Evolutionary conservation across 257 asterid genomes (phyloP).

Genomic region (Primulina eburnea): DNA sequence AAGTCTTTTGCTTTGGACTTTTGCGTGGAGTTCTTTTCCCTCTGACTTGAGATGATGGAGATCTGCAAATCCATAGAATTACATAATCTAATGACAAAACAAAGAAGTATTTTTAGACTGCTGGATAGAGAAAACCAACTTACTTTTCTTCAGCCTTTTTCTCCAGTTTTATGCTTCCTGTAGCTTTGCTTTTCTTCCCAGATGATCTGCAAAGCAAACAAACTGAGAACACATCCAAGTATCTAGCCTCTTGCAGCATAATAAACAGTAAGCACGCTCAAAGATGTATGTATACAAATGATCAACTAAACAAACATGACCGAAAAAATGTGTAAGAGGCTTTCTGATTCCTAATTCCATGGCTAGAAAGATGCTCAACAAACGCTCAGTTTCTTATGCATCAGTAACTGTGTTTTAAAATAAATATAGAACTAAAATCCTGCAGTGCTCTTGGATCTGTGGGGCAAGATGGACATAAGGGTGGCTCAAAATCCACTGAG

Average conservation of each 20-base stretch:
- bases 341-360: neutral
- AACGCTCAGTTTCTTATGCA: neutral
- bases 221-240: conserved; percentile 21
- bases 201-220: conserved; percentile 52
- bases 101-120: conserved; percentile 19
- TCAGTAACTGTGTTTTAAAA: no score
- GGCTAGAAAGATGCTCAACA: neutral
- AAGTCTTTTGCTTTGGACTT: conserved; percentile 44
- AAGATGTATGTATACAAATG: neutral
- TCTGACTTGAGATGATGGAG: conserved; percentile 60
- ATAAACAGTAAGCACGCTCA: neutral
- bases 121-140: conserved; percentile 30
- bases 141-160: conserved; percentile 50
- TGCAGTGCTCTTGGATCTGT: no score
- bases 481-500: neutral
- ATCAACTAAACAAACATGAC: neutral
- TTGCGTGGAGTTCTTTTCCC: conserved; percentile 82
- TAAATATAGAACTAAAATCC: neutral
- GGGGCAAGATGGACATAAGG: neutral
- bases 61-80: conserved; percentile 46
- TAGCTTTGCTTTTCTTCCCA: conserved; percentile 46
- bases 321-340: neutral
- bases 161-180: conserved; percentile 44
- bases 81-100: conserved; percentile 26
- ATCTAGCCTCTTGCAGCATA: conserved; percentile 14